Percentiles rank a stretch among this genome's conserved stretches.
phyloP scores from a whole-genome alignment of 345 rosid genomes.

The Brassica rapa region DNA sequence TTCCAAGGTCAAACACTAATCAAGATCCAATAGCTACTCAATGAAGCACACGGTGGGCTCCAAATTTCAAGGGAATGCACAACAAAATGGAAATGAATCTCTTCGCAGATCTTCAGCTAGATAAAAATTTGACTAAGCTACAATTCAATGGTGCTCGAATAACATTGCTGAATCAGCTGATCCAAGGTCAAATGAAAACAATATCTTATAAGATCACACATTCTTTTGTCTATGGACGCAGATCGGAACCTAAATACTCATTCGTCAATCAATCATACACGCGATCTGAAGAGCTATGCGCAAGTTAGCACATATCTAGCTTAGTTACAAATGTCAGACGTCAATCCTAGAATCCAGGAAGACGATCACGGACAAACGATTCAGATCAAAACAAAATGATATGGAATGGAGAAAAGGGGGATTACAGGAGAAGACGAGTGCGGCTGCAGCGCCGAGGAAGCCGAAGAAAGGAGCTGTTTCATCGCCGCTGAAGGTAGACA shows the following conservation, averaged over 20 bases:
- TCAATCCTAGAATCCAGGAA: background rate
- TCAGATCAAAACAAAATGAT: background rate
- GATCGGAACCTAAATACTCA: conserved; percentile 12
- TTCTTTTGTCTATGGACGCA: background rate
- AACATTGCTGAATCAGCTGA: conserved; percentile 8
- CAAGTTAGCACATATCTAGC: background rate
- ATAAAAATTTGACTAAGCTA: background rate
- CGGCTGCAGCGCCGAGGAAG: conserved; percentile 94
- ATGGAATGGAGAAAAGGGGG: background rate
- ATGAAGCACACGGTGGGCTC: background rate
- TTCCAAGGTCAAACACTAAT: background rate
- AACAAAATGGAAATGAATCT: background rate
- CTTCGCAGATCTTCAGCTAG: background rate
- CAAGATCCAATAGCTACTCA: background rate
- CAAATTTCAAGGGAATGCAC: background rate
- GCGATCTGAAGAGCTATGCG: background rate
- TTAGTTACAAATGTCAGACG: background rate
- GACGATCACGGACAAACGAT: conserved; percentile 18
- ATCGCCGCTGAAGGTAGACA: conserved; percentile 76
- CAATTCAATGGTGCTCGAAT: background rate
- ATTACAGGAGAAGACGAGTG: conserved; percentile 94
- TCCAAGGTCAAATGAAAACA: conserved; percentile 2
- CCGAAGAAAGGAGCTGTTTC: conserved; percentile 97
- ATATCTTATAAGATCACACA: background rate
- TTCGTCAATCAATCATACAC: conserved; percentile 1